Evolutionary conservation across 257 asterid species (phyloP), one percentile per base, ranked within the genome.

Genomic region (Echites panduratus): DNA sequence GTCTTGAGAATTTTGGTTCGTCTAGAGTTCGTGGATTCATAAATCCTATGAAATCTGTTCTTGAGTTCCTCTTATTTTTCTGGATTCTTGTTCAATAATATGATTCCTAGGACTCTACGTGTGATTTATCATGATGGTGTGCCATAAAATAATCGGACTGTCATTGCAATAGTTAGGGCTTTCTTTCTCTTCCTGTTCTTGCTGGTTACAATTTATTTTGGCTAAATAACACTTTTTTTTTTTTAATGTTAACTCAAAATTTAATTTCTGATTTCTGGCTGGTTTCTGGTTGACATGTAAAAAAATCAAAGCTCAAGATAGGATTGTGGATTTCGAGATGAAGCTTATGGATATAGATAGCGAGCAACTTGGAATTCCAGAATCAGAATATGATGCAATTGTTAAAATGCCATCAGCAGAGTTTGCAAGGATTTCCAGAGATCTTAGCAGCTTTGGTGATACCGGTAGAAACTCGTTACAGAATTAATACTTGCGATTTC

Each of bases 351-450:
- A 76, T 66, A 79, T 82, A n/a, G 84, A 82, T 26, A 82, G 83
- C 50, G 84, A 82, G 69, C 86, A 79, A 66, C 86, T 82, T 73
- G 86, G 86, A 73, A 82, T 82, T 57, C 84, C 86, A 43, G 86
- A 76, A 66, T 74, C 86, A 9, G 86, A 79, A 43, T 82, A 76
- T 14, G 79, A 82, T 27, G 80, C 84, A 14, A 82, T 82, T 56
- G 78, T 79, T 1, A 72, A 84, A 67, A 79, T 82, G 86, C 86
- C 86, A 35, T 82, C 86, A 4, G 73, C 84, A 6, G 86, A 79
- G 74, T 82, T 82, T 68, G 79, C 77, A 32, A 70, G 82, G 35
- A 82, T 82, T 75, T 82, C 80, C 70, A 82, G 54, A 79, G 86
- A 82, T 70, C 84, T 82, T 47, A 76, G 84, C 64, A 79, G 82